These are phyloP conservation scores for Actinomortierella ambigua DNA, from an alignment of 371 early-diverging fungal species.

Conservation along the genomic window DNA sequence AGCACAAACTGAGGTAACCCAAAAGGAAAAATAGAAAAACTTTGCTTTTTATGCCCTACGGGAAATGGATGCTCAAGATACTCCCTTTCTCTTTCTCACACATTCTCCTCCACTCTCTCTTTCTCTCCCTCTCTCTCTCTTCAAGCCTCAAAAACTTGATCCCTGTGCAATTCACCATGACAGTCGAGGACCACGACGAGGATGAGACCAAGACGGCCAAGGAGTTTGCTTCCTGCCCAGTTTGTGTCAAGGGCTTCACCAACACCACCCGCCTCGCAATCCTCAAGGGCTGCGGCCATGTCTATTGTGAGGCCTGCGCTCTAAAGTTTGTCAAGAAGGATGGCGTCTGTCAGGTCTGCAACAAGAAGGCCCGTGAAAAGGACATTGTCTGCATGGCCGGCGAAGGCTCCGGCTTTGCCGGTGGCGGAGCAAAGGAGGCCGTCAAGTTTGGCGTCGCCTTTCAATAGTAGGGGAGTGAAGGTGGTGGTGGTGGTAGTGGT, in stretches of 20 bases:
- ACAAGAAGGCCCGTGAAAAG: conserved; percentile 66
- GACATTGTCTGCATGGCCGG: conserved; percentile 77
- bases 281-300: conserved; percentile 86
- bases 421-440: conserved; percentile 78
- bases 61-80: not conserved
- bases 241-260: conserved; percentile 81
- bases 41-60: not conserved
- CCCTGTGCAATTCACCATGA: conserved; percentile 68
- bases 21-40: no score
- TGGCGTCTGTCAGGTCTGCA: conserved; percentile 84
- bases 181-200: conserved; percentile 32
- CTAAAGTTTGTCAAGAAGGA: conserved; percentile 77
- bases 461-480: conserved; percentile 54
- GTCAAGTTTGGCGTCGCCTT: conserved; percentile 83
- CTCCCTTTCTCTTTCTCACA: conserved; percentile 3
- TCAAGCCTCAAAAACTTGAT: conserved; percentile 77
- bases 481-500: no score
- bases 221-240: conserved; percentile 70
- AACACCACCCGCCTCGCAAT: conserved; percentile 64
- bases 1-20: conserved; percentile 72
- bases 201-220: conserved; percentile 45
- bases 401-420: conserved; percentile 88
- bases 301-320: conserved; percentile 80
- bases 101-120: not conserved
- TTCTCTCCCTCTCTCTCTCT: conserved; percentile 4